Evolutionary conservation across 164 flowering plant genomes (phyloP).

Genomic region (Magnolia changhungtana): DNA sequence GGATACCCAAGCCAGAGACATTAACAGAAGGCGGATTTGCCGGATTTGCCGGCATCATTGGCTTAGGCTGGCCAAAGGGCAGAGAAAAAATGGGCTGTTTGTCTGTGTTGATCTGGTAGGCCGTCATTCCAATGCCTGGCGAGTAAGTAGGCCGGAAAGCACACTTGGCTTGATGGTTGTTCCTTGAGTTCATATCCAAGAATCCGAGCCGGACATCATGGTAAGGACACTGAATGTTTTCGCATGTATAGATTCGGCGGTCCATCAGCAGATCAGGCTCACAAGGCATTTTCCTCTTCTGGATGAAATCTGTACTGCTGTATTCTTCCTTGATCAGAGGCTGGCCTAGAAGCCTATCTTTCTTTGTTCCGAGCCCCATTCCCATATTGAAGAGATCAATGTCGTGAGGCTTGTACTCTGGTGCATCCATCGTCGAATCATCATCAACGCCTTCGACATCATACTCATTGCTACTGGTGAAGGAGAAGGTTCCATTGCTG

Average conservation of each 20-base stretch:
- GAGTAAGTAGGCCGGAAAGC: slow-evolving; percentile 20
- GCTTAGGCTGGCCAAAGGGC: slow-evolving; percentile 38
- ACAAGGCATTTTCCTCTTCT: slow-evolving; percentile 35
- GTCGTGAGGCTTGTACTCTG: slow-evolving; percentile 30
- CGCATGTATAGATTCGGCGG: slow-evolving; percentile 36
- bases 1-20: slow-evolving; percentile 50
- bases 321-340: slow-evolving; percentile 36
- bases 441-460: slow-evolving; percentile 35
- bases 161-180: slow-evolving; percentile 50
- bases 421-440: slow-evolving; percentile 21
- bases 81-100: slow-evolving; percentile 23
- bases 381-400: slow-evolving; percentile 11
- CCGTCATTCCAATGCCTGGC: slow-evolving; percentile 22
- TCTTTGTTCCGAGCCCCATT: slow-evolving; percentile 16
- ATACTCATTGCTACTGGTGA: slow-evolving; percentile 32
- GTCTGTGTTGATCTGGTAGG: slow-evolving; percentile 24
- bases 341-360: slow-evolving; percentile 16
- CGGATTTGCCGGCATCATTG: slow-evolving; percentile 17
- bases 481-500: slow-evolving; percentile 23
- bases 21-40: slow-evolving; percentile 15
- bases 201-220: slow-evolving; percentile 38
- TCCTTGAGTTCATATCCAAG: slow-evolving; percentile 40
- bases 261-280: slow-evolving; percentile 31
- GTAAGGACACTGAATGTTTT: slow-evolving; percentile 42
- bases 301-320: slow-evolving; percentile 16